phyloP scores from a whole-genome alignment of 2,329 filamentous ascomycete species.

The Ceratocystis cacaofunesta region DNA sequence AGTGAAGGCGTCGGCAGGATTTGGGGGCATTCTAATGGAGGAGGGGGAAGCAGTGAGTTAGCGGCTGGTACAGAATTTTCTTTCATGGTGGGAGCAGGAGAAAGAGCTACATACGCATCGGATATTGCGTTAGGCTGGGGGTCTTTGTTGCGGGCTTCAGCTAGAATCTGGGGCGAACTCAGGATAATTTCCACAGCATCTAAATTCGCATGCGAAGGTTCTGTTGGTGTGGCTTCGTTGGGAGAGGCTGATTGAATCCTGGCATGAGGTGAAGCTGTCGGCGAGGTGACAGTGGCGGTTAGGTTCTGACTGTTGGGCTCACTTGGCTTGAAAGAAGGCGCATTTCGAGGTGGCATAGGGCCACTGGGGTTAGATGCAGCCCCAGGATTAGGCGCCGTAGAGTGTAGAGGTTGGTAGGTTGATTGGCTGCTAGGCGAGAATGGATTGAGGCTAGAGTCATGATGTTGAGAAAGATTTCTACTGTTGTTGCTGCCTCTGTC shows the following conservation, averaged over 20 bases:
- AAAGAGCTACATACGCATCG: not conserved
- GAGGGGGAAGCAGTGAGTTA: not conserved
- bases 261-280: not conserved
- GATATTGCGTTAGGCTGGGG: not conserved
- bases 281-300: not conserved
- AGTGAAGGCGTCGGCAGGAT: not conserved
- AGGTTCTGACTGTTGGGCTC: not conserved
- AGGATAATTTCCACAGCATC: too few species aligned
- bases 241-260: not conserved
- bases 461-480: not conserved
- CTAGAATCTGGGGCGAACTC: not conserved
- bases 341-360: not conserved
- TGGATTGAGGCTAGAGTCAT: not conserved
- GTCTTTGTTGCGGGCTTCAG: not conserved
- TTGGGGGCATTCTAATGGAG: not conserved
- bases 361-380: not conserved
- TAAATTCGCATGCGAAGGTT: not conserved
- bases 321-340: not conserved
- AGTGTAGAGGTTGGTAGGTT: not conserved
- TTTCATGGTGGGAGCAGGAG: not conserved
- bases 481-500: not conserved
- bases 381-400: not conserved
- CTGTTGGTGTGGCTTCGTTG: not conserved
- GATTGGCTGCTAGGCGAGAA: not conserved
- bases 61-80: not conserved